Percentiles rank a stretch among this genome's conserved stretches.
phyloP scores from a whole-genome alignment of 805 yeast genomes.

The Grigorovia humatica region DNA sequence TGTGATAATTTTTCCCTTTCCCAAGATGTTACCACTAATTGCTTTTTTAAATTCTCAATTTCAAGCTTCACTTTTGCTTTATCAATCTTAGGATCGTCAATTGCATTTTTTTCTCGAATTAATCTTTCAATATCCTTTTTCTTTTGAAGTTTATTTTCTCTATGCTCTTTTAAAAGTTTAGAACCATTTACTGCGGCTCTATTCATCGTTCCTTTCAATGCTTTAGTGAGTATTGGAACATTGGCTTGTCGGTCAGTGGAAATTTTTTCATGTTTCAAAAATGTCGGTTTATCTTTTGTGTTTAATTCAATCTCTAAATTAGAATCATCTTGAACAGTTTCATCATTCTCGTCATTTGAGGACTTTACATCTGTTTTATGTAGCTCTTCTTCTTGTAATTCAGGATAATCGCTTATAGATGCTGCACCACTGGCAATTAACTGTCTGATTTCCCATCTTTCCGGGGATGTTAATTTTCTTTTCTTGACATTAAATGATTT shows the following conservation, averaged over 20 bases:
- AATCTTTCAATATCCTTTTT: constrained; percentile 36
- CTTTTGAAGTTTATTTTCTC: constrained; percentile 46
- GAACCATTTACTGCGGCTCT: constrained; percentile 74
- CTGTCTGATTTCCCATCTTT: constrained; percentile 83
- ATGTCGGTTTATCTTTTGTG: constrained; percentile 53
- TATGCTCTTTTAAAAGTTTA: constrained; percentile 48
- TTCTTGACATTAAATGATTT: constrained; percentile 14
- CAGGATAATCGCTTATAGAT: constrained; percentile 59
- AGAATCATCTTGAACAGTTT: constrained; percentile 24
- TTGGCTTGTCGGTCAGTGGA: constrained; percentile 27
- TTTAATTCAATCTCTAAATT: constrained; percentile 67
- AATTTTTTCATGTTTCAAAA: constrained; percentile 42
- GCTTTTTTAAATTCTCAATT: constrained; percentile 13
- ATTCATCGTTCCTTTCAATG: constrained; percentile 70
- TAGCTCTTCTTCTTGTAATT: constrained; percentile 34
- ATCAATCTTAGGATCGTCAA: constrained; percentile 26
- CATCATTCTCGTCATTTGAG: constrained; percentile 5
- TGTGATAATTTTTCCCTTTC: constrained; percentile 24
- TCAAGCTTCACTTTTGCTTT: constrained; percentile 7
- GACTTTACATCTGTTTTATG: constrained; percentile 20
- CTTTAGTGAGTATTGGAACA: constrained; percentile 50
- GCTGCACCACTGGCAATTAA: constrained; percentile 71
- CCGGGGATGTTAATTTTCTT: constrained; percentile 66
- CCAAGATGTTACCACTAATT: constrained; percentile 24
- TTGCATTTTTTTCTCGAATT: constrained; percentile 21